These are phyloP conservation scores for Coniochaeta pulveracea DNA, from an alignment of 2,329 filamentous ascomycete genomes.

Conservation along the genomic window DNA sequence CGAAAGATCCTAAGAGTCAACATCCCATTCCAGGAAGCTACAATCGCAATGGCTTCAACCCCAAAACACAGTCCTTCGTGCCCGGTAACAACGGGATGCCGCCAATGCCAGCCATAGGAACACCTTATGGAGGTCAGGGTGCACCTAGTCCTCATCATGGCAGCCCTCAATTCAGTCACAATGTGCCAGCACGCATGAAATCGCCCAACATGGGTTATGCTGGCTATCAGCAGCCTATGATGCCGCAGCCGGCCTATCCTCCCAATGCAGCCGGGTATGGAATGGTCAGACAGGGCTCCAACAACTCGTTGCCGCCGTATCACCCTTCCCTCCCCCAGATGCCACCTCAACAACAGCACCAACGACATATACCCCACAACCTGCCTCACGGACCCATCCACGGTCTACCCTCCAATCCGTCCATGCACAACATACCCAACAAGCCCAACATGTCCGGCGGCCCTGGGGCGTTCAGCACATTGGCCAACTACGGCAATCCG, in stretches of 20 bases:
- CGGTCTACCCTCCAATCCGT: conserved; percentile 18
- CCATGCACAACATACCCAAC: conserved; percentile 28
- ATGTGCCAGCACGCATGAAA: too few species aligned
- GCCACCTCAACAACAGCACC: background rate
- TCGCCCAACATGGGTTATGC: conserved; percentile 38
- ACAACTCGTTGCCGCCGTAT: conserved; percentile 40
- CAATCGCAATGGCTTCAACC: conserved; percentile 81
- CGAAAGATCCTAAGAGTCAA: conserved; percentile 62
- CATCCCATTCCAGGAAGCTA: conserved; percentile 75
- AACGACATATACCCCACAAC: conserved; percentile 5
- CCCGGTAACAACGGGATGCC: conserved; percentile 38
- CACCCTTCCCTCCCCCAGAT: conserved; percentile 20
- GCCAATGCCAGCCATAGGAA: conserved; percentile 32
- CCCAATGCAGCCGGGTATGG: conserved; percentile 31
- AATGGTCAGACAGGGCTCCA: conserved; percentile 46
- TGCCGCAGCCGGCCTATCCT: conserved; percentile 18
- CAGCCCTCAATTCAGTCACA: conserved; percentile 41
- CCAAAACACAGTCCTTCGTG: conserved; percentile 86
- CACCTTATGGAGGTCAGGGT: conserved; percentile 34
- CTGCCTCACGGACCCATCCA: conserved; percentile 21
- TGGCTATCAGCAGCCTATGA: conserved; percentile 32
- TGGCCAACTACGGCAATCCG: conserved; percentile 48
- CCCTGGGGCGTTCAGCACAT: conserved; percentile 32
- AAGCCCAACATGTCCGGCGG: conserved; percentile 32
- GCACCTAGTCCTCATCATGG: conserved; percentile 37